Conservation (phyloP, 768 basidiomycete species). For the Calocera cornea region DNA sequence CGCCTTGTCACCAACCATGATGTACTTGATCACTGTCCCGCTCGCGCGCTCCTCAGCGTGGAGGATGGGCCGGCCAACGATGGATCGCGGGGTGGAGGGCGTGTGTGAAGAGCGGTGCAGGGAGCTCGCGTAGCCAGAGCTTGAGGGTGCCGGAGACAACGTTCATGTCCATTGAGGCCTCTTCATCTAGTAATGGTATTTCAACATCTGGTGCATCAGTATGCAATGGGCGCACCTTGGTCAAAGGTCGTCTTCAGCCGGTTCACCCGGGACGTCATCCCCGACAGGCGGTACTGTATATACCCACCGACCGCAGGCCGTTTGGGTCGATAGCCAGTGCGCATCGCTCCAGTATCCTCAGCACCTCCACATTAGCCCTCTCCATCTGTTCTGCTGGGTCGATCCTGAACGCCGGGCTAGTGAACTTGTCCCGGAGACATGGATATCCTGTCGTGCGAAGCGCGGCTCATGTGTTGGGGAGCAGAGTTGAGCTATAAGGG, state of each 20-base stretch:
- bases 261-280: slow-evolving; percentile 75
- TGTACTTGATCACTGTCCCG: slow-evolving; percentile 77
- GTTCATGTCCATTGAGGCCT: slow-evolving; percentile 92
- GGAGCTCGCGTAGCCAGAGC: slow-evolving; percentile 90
- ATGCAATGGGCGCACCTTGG: slow-evolving; percentile 68
- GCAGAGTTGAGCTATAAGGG: too few relatives aligned
- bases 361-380: slow-evolving; percentile 84
- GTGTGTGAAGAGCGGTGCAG: slow-evolving; percentile 80
- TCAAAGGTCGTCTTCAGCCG: slow-evolving; percentile 74
- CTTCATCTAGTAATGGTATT: slow-evolving; percentile 72
- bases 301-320: slow-evolving; percentile 70
- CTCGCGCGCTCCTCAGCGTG: slow-evolving; percentile 94
- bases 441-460: background rate
- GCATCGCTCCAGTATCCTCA: slow-evolving; percentile 75
- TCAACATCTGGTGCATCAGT: slow-evolving; percentile 80
- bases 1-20: slow-evolving; percentile 98
- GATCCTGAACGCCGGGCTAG: slow-evolving; percentile 75
- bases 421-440: slow-evolving; percentile 9
- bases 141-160: slow-evolving; percentile 90
- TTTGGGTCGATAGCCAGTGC: slow-evolving; percentile 83
- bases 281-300: slow-evolving; percentile 90
- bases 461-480: too few relatives aligned
- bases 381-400: slow-evolving; percentile 85
- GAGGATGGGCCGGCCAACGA: slow-evolving; percentile 94
- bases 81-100: slow-evolving; percentile 76